Percentiles rank a stretch among this genome's conserved stretches.
Conservation (phyloP, 768 basidiomycete genomes). For the Daedalea quercina region DNA sequence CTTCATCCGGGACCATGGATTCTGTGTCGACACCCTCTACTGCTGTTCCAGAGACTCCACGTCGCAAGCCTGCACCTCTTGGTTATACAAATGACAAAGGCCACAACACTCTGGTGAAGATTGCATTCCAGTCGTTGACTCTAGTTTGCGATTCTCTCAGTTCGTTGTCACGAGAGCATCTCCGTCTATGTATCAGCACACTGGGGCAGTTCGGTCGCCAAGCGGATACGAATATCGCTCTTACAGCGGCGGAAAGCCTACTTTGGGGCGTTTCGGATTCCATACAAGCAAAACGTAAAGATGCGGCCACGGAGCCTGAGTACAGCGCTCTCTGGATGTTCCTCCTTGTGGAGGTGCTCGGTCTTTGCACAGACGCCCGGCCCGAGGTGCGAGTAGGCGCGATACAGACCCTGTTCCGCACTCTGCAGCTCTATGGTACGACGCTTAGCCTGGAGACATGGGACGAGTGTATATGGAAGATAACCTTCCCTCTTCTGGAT, state of each 20-base stretch:
- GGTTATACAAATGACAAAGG: slow-evolving; percentile 61
- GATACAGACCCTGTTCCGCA: slow-evolving; percentile 91
- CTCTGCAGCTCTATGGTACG: slow-evolving; percentile 89
- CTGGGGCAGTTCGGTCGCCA: slow-evolving; percentile 90
- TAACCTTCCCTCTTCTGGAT: slow-evolving; percentile 83
- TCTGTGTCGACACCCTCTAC: slow-evolving; percentile 18
- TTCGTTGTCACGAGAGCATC: slow-evolving; percentile 69
- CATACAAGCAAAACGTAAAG: slow-evolving; percentile 78
- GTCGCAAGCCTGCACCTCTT: slow-evolving; percentile 35
- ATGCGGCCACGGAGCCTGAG: slow-evolving; percentile 51
- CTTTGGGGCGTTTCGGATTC: slow-evolving; percentile 97
- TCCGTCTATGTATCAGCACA: slow-evolving; percentile 84
- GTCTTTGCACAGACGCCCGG: slow-evolving; percentile 73
- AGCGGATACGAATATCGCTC: slow-evolving; percentile 90
- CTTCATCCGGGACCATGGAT: slow-evolving; percentile 33
- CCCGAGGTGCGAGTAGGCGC: slow-evolving; percentile 90
- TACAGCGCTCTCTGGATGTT: slow-evolving; percentile 94
- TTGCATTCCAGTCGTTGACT: slow-evolving; percentile 90
- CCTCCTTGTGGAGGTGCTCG: slow-evolving; percentile 76
- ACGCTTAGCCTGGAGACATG: slow-evolving; percentile 79
- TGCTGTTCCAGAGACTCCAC: background rate
- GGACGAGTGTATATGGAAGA: slow-evolving; percentile 88
- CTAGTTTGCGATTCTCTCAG: slow-evolving; percentile 92
- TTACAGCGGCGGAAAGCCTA: slow-evolving; percentile 89
- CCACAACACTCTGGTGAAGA: slow-evolving; percentile 74